phyloP scores from a whole-genome alignment of 139 green algal genomes.

The Axilococcus clingmanii region DNA sequence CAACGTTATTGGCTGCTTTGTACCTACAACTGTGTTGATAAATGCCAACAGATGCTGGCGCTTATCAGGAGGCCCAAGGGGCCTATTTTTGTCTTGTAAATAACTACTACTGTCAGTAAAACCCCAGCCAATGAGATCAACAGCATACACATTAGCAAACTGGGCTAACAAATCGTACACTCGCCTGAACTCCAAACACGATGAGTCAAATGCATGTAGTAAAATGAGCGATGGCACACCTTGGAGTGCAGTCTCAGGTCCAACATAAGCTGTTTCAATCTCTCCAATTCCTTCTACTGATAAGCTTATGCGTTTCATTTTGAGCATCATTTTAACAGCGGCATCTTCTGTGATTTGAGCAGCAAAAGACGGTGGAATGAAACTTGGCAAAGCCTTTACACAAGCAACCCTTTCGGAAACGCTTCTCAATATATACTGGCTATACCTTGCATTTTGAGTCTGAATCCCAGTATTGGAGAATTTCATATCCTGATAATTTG shows the following conservation, averaged over 20 bases:
- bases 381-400: slow-evolving; percentile 1
- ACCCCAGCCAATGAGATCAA: slow-evolving; percentile 72
- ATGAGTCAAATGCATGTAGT: slow-evolving; percentile 83
- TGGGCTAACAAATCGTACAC: slow-evolving; percentile 60
- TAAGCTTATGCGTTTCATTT: slow-evolving; percentile 13
- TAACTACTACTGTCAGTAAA: slow-evolving; percentile 25
- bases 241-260: no score
- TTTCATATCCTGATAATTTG: no score
- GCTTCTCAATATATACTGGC: no score
- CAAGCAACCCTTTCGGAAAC: no score
- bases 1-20: slow-evolving; percentile 59
- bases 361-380: slow-evolving; percentile 5
- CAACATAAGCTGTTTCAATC: slow-evolving; percentile 31
- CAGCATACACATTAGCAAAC: slow-evolving; percentile 31
- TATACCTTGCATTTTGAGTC: no score
- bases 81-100: background rate
- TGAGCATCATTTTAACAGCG: slow-evolving; percentile 19
- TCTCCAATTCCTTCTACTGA: slow-evolving; percentile 12
- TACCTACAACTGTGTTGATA: slow-evolving; percentile 41
- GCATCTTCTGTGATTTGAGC: slow-evolving; percentile 22
- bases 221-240: slow-evolving; percentile 62
- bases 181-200: slow-evolving; percentile 75
- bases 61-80: slow-evolving; percentile 50
- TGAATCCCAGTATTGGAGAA: no score
- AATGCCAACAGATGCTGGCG: slow-evolving; percentile 70